Evolutionary conservation across 345 rosid genomes (phyloP), one percentile per base, ranked within the genome.

Genomic region (Garcia nutans): DNA sequence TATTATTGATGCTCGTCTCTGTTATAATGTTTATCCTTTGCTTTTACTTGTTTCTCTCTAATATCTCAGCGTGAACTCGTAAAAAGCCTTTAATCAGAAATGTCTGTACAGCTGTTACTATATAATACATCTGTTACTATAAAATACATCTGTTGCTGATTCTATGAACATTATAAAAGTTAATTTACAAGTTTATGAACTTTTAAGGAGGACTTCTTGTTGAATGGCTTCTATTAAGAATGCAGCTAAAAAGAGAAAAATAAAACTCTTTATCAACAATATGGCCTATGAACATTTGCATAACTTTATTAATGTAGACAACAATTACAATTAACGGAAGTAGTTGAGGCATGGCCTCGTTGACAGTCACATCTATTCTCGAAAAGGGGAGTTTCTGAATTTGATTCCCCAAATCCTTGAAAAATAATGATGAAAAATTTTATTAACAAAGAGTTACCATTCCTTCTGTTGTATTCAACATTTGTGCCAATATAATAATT

Each of bases 61-160:
- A 13, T 15, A 28, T 68, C 49, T 75, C 49, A 67, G 44, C 45
- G 68, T 16, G 41, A 70, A 62, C 70, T 22, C 28, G n/a, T 61
- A 44, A 44, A 41, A 15, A 41, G 22, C 56, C 31, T 9, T 23
- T 17, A 2, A 9, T 8, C 31, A 59, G 33, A 23, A 59, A 23
- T 49, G 20, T 47, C 41, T 52, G 75, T 52, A 52, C 23, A 70
- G 11, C 41, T 52, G n/a, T 70, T 45, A 56, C 8, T 8, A 17
- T 37, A n/a, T 37, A 17, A 50, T 26, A 23, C 17, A 37, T 64
- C 22, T 52, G n/a, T 70, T 45, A 56, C 8, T 8, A 17, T 37
- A n/a, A 22, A 17, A 50, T 26, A 16, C 17, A 37, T 64, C 22
- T 28, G 31, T 2, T 7, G 22, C 28, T n/a, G 22, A n/a, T 22